Evolutionary conservation across 2,329 filamentous ascomycete species (phyloP).

Genomic region (Chlorencoelia australis): DNA sequence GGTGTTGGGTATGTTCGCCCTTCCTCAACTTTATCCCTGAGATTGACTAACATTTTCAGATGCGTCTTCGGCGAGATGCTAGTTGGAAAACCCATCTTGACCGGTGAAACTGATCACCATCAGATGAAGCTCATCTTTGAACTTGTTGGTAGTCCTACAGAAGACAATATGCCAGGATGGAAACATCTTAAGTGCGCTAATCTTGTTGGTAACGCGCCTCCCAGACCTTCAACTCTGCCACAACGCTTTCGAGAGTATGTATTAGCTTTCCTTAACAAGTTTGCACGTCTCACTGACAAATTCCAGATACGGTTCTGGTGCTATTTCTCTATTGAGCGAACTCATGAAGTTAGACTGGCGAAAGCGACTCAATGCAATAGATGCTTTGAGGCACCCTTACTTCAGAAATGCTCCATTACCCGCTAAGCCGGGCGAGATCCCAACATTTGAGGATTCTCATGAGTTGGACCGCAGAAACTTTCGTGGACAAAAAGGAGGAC

Average conservation of each 20-base stretch:
- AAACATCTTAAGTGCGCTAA: slow-evolving; percentile 72
- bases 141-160: slow-evolving; percentile 79
- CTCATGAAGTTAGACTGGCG: slow-evolving; percentile 84
- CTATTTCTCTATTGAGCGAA: slow-evolving; percentile 70
- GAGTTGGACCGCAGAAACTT: slow-evolving; percentile 92
- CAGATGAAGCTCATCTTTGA: slow-evolving; percentile 93
- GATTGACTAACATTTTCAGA: slow-evolving; percentile 34
- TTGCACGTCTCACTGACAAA: slow-evolving; percentile 13
- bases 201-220: slow-evolving; percentile 49
- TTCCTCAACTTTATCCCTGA: slow-evolving; percentile 1
- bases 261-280: slow-evolving; percentile 12
- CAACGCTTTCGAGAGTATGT: slow-evolving; percentile 65
- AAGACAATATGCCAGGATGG: slow-evolving; percentile 91
- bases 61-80: slow-evolving; percentile 99
- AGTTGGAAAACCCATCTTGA: slow-evolving; percentile 80
- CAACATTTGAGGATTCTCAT: slow-evolving; percentile 86
- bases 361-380: slow-evolving; percentile 81
- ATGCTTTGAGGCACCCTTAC: slow-evolving; percentile 86
- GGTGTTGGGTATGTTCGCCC: slow-evolving; percentile 67
- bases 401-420: slow-evolving; percentile 74
- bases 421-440: slow-evolving; percentile 76
- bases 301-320: slow-evolving; percentile 52
- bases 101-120: slow-evolving; percentile 78
- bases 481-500: slow-evolving; percentile 70
- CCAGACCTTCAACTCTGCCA: slow-evolving; percentile 53